These are phyloP conservation scores for Ganoderma lingzhi DNA, from an alignment of 1,284 basidiomycete genomes.

Conservation along the genomic window DNA sequence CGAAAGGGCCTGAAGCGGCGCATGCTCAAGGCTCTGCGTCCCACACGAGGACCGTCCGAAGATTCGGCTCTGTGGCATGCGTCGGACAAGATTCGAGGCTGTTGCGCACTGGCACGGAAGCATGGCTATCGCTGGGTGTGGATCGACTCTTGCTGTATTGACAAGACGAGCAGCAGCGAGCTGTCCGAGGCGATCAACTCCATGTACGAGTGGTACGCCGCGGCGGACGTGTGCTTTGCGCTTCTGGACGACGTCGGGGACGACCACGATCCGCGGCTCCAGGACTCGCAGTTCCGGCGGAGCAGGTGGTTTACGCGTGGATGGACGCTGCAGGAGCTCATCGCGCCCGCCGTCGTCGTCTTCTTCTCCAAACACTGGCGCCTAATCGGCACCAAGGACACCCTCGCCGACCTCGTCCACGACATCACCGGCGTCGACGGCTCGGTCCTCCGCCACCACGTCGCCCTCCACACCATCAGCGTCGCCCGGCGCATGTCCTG, in stretches of 20 bases:
- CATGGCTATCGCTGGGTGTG: conserved; percentile 31
- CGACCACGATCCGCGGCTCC: conserved; percentile 27
- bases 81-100: conserved; percentile 26
- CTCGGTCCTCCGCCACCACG: conserved; percentile 19
- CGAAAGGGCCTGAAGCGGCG: conserved; percentile 4
- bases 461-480: conserved; percentile 21
- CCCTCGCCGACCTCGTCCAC: conserved; percentile 25
- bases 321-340: conserved; percentile 33
- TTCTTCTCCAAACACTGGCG: conserved; percentile 28
- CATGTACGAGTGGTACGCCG: conserved; percentile 33
- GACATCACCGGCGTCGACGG: conserved; percentile 26
- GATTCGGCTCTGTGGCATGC: conserved; percentile 9
- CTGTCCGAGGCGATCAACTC: conserved; percentile 35
- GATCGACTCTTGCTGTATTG: conserved; percentile 34
- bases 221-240: conserved; percentile 30
- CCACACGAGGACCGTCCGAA: background rate
- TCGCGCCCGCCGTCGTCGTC: conserved; percentile 26
- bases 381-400: conserved; percentile 26
- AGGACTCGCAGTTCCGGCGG: conserved; percentile 29
- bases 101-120: conserved; percentile 25
- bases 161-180: conserved; percentile 33
- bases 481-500: conserved; percentile 31
- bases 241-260: conserved; percentile 29
- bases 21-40: background rate
- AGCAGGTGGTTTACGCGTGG: conserved; percentile 32